Evolutionary conservation across 225 moss, liverwort and hornwort genomes (phyloP).

Genomic region (Thuidium tamariscinum): DNA sequence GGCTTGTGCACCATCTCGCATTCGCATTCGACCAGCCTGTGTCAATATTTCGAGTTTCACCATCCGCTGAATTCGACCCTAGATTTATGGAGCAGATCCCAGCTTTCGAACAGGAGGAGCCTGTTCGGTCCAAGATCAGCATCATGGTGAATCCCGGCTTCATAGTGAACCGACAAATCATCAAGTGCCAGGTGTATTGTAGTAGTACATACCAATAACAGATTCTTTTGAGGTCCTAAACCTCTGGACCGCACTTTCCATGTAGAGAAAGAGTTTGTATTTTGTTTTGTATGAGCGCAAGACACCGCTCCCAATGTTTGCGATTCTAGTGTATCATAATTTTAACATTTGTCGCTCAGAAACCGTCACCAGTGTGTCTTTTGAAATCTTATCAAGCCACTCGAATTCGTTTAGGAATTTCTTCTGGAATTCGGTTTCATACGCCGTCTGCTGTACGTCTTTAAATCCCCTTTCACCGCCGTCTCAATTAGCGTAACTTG

Average conservation of each 20-base stretch:
- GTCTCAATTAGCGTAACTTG: neutral
- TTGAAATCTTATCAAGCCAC: neutral
- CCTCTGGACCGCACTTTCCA: neutral
- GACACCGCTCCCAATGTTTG: neutral
- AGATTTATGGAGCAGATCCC: conserved; percentile 39
- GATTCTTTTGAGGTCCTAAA: neutral
- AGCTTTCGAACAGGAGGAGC: conserved; percentile 34
- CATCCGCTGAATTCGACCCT: conserved; percentile 28
- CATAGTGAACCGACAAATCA: conserved; percentile 32
- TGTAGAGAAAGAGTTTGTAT: neutral
- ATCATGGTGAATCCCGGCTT: conserved; percentile 57
- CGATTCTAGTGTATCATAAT: conserved; percentile 6
- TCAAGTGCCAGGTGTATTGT: conserved; percentile 55
- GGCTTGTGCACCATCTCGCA: conserved; percentile 47
- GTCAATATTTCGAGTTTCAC: conserved; percentile 34
- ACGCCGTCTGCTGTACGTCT: neutral
- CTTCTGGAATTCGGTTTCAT: neutral
- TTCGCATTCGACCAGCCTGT: conserved; percentile 33
- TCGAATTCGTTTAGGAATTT: neutral
- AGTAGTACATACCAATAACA: conserved; percentile 32
- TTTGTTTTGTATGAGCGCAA: neutral
- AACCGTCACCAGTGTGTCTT: neutral
- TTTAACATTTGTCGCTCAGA: neutral
- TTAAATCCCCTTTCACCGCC: neutral
- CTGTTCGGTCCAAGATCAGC: conserved; percentile 31